Base-by-base conservation (phyloP, 176 grass and related monocot genomes). In the Avena sativa region DNA sequence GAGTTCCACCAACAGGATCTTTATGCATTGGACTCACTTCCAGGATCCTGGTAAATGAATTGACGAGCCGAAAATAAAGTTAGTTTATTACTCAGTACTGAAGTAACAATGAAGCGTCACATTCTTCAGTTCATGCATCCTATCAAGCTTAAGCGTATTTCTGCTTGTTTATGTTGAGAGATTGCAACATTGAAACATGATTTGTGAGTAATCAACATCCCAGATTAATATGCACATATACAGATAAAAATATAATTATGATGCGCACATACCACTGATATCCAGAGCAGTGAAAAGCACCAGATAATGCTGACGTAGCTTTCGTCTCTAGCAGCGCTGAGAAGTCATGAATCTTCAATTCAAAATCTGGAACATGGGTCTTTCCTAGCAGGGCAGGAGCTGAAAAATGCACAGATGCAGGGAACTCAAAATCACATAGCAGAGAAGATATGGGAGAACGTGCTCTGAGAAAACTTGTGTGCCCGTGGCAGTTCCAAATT, bases 311-410 rank as follows among this genome's bases (percentile, higher is more conserved):
- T 36, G 17, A 0, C 46, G n/a, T 17, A 34, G 71, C 48, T 11
- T 12, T 53, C 8, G 21, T 82, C 16, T 83, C 36, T 69, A 88
- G 16, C 57, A 88, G 71, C 6, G 80, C 21, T 12, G 80, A 88
- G 72, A 88, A 88, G 12, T 62, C 86, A 88, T 78, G 75, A 49
- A 88, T 15, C 80, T 34, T 88, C 86, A 59, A 88, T 47, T 76
- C 16, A 2, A 82, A 74, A 88, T 38, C 10, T 68, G 86, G 86
- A 78, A 58, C 34, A 38, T 70, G 34, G 1, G 61, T 13, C 61
- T 83, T 78, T 38, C 8, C 36, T 13, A 36, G 26, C 8, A 16
- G 4, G 4, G 26, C 9, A 19, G 17, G 17, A 9, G 86, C 72
- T 88, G 80, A 70, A 78, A 78, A 38, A 34, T 59, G 50, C 2